Conservation (phyloP, 2,329 filamentous ascomycete species). For the Paecilomyces dactylethromorphus region DNA sequence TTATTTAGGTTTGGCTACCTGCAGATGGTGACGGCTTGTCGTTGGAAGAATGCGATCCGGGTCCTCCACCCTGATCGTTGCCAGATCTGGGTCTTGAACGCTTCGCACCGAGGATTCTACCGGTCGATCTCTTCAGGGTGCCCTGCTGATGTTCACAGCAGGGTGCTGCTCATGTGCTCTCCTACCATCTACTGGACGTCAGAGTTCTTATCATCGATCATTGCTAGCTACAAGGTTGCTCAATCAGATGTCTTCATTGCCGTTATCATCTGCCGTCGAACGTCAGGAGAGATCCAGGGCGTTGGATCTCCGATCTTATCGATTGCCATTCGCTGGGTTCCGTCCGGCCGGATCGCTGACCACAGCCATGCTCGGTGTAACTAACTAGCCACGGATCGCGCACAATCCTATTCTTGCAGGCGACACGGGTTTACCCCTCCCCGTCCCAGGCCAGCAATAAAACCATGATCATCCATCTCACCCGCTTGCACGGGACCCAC, state of each 20-base stretch:
- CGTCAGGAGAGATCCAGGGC: not conserved
- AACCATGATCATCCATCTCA: not conserved
- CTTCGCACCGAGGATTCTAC: not conserved
- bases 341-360: not conserved
- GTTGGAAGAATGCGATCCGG: conserved; percentile 11
- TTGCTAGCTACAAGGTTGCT: not conserved
- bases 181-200: not conserved
- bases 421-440: not conserved
- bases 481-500: not conserved
- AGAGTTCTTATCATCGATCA: not conserved
- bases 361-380: not conserved
- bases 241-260: not conserved
- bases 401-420: conserved; percentile 1
- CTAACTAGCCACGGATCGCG: not conserved
- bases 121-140: conserved; percentile 1
- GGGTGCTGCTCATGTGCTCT: not conserved
- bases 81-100: conserved; percentile 14
- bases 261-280: not conserved
- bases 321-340: not conserved
- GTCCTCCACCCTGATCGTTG: conserved; percentile 16
- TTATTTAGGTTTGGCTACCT: not conserved
- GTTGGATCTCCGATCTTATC: conserved; percentile 1
- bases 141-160: not conserved
- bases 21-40: not conserved
- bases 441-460: not conserved